These are phyloP conservation scores for Saprolegnia diclina DNA, from an alignment of 352 stramenopile species.

Conservation along the genomic window DNA sequence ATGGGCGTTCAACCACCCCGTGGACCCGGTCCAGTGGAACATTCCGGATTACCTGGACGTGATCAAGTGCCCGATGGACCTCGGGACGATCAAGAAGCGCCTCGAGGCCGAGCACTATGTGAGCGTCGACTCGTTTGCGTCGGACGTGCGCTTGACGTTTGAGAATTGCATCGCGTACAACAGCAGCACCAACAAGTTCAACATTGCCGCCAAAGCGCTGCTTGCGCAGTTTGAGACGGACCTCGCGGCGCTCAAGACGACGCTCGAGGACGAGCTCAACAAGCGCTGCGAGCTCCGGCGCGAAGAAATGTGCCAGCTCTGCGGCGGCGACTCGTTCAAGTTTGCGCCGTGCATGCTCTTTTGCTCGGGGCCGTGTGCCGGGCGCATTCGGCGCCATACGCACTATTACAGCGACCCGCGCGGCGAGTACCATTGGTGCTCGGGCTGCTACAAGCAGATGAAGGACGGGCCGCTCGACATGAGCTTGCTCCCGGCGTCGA, in stretches of 20 bases:
- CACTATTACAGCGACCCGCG: slow-evolving; percentile 84
- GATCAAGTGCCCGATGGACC: slow-evolving; percentile 98
- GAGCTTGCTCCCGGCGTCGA: slow-evolving; percentile 47
- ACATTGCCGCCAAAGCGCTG: slow-evolving; percentile 76
- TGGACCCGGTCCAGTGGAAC: slow-evolving; percentile 92
- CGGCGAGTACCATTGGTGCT: slow-evolving; percentile 83
- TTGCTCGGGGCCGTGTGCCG: slow-evolving; percentile 77
- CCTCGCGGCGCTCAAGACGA: slow-evolving; percentile 58
- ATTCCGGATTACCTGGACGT: slow-evolving; percentile 90
- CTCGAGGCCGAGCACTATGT: slow-evolving; percentile 94
- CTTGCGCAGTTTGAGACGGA: slow-evolving; percentile 69
- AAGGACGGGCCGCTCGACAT: slow-evolving; percentile 91
- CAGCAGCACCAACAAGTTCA: slow-evolving; percentile 85
- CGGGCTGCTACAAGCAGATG: slow-evolving; percentile 86
- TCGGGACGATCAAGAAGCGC: slow-evolving; percentile 97
- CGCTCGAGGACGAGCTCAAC: slow-evolving; percentile 80
- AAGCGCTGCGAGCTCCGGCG: slow-evolving; percentile 75
- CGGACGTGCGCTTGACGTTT: slow-evolving; percentile 84
- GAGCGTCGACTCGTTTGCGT: slow-evolving; percentile 80
- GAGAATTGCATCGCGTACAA: slow-evolving; percentile 89
- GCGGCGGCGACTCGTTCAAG: slow-evolving; percentile 84
- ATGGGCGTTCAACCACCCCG: slow-evolving; percentile 91
- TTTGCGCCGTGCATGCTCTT: slow-evolving; percentile 88
- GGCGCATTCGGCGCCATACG: slow-evolving; percentile 76
- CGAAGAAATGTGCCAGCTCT: slow-evolving; percentile 86